These are phyloP conservation scores for Combretum micranthum DNA, from an alignment of 345 rosid genomes.

Conservation along the genomic window DNA sequence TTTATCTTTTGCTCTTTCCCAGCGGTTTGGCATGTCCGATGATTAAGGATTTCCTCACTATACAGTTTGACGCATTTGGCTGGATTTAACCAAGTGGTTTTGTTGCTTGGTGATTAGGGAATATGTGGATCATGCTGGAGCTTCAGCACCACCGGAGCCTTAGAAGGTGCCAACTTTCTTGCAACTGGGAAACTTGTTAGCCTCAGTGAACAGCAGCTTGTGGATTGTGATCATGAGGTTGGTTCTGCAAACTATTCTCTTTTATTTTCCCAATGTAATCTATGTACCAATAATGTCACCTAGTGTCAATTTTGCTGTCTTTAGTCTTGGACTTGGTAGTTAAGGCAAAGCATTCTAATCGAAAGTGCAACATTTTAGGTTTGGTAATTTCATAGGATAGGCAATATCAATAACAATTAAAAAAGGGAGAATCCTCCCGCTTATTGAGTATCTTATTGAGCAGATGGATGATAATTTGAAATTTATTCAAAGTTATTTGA, in stretches of 20 bases:
- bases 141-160: conserved; percentile 91
- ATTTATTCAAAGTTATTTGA: too few species aligned
- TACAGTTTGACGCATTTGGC: neutral
- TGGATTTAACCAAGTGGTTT: neutral
- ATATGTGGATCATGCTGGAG: conserved; percentile 99
- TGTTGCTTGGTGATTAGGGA: conserved; percentile 39
- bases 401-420: too few species aligned
- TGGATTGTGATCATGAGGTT: conserved; percentile 99
- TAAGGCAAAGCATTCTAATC: too few species aligned
- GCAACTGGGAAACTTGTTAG: conserved; percentile 85
- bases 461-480: too few species aligned
- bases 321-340: too few species aligned
- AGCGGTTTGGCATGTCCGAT: too few species aligned
- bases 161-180: conserved; percentile 93
- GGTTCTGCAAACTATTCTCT: neutral
- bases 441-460: too few species aligned
- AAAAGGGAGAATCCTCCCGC: too few species aligned
- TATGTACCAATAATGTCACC: neutral
- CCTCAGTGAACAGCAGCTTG: conserved; percentile 99
- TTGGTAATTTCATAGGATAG: too few species aligned
- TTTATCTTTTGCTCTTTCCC: too few species aligned
- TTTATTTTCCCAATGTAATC: neutral
- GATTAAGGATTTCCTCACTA: neutral
- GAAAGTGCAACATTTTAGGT: too few species aligned
- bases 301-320: neutral